Conservation (phyloP, 768 basidiomycete species). For the Phylloporus arenicola region DNA sequence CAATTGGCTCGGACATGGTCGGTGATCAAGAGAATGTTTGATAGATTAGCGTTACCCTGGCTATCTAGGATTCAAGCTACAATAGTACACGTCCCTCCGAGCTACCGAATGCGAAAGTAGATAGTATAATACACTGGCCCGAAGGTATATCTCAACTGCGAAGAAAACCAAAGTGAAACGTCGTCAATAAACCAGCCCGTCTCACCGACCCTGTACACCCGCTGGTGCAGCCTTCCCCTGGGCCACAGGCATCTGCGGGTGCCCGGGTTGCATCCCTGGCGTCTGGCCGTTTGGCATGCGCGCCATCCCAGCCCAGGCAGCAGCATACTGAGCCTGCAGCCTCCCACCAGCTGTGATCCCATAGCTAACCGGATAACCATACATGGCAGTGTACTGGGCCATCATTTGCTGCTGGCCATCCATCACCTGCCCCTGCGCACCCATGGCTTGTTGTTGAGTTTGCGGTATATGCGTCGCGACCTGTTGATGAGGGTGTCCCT, state of each 20-base stretch:
- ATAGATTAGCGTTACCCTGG: neutral
- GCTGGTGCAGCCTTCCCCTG: conserved; percentile 32
- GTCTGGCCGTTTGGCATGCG: conserved; percentile 26
- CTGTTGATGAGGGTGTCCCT: conserved; percentile 25
- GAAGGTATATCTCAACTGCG: conserved; percentile 6
- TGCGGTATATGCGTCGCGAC: conserved; percentile 21
- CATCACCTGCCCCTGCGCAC: conserved; percentile 17
- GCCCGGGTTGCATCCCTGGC: conserved; percentile 26
- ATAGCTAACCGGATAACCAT: conserved; percentile 23
- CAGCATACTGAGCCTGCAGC: conserved; percentile 19
- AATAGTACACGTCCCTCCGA: conserved; percentile 2
- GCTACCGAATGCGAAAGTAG: neutral
- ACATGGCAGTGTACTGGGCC: conserved; percentile 25
- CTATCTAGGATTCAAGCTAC: conserved; percentile 16
- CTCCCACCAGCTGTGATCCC: conserved; percentile 13
- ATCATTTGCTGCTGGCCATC: conserved; percentile 28
- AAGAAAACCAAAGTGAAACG: conserved; percentile 1
- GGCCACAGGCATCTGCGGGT: conserved; percentile 26
- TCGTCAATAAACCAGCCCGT: conserved; percentile 5
- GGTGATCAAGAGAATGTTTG: conserved; percentile 8
- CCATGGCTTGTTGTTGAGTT: conserved; percentile 27
- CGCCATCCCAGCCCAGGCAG: conserved; percentile 19
- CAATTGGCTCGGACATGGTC: conserved; percentile 27
- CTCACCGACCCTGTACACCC: conserved; percentile 32
- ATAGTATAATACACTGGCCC: conserved; percentile 11